Conservation (phyloP, 176 grass and related monocot genomes). For the Bothriochloa decipiens region DNA sequence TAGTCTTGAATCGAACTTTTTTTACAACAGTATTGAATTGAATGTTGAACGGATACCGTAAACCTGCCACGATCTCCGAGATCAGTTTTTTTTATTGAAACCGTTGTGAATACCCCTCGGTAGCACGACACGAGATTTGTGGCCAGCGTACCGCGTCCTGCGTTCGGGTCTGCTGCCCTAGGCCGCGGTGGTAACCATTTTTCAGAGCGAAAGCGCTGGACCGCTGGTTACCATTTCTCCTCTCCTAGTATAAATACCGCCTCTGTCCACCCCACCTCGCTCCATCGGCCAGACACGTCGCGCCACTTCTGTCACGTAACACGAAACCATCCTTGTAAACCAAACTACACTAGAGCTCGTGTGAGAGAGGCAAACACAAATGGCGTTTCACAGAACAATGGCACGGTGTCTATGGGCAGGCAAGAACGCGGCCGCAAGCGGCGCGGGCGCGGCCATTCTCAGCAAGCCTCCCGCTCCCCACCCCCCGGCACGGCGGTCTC, state of each 20-base stretch:
- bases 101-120: no score
- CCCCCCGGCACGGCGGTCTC: not conserved
- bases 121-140: no score
- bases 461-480: slow-evolving; percentile 11
- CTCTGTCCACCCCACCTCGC: not conserved
- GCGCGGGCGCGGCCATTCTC: not conserved
- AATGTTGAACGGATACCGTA: no score
- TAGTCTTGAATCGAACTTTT: no score
- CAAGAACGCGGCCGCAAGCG: slow-evolving; percentile 25
- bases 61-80: no score
- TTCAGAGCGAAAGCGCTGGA: no score
- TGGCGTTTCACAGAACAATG: slow-evolving; percentile 66
- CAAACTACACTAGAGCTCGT: not conserved
- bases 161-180: no score
- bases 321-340: not conserved
- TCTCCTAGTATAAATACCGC: slow-evolving; percentile 56
- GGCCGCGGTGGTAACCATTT: not conserved
- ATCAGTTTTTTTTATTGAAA: no score
- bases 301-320: slow-evolving; percentile 26
- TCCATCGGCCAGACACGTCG: not conserved
- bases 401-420: slow-evolving; percentile 48
- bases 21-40: no score
- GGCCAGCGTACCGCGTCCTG: not conserved
- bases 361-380: slow-evolving; percentile 16
- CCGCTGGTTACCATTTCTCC: not conserved